Evolutionary conservation across 306 rosid species (phyloP).

Genomic region (Cucumis melo): DNA sequence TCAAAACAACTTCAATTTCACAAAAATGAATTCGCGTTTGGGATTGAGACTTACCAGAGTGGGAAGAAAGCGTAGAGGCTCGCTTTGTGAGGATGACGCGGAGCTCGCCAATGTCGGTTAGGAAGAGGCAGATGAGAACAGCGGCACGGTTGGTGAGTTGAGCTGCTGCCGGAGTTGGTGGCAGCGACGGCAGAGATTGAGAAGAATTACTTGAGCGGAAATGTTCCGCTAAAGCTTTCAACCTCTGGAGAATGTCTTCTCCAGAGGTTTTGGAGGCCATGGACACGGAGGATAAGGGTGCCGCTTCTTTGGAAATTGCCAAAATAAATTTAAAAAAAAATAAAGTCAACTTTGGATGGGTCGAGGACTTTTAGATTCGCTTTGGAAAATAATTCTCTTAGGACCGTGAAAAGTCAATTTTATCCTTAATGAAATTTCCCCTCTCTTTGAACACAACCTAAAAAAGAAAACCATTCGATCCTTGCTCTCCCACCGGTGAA

Average conservation of each 20-base stretch:
- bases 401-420: no score
- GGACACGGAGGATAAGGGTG: not conserved
- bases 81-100: constrained; percentile 59
- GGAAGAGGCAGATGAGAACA: constrained; percentile 55
- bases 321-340: no score
- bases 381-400: no score
- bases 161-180: constrained; percentile 1
- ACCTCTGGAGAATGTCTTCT: constrained; percentile 13
- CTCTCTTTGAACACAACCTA: no score
- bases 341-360: no score
- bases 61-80: constrained; percentile 59
- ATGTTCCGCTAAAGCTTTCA: constrained; percentile 32
- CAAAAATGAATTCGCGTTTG: not conserved
- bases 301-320: not conserved
- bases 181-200: not conserved
- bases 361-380: no score
- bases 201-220: constrained; percentile 3
- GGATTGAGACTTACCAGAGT: constrained; percentile 34
- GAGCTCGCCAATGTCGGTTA: constrained; percentile 26
- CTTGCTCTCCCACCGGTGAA: no score
- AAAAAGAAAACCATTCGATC: no score
- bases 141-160: constrained; percentile 40
- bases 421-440: no score
- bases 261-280: constrained; percentile 3
- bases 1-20: not conserved